Evolutionary conservation across 2,329 filamentous ascomycete species (phyloP).

Genomic region (Colletotrichum sidae): DNA sequence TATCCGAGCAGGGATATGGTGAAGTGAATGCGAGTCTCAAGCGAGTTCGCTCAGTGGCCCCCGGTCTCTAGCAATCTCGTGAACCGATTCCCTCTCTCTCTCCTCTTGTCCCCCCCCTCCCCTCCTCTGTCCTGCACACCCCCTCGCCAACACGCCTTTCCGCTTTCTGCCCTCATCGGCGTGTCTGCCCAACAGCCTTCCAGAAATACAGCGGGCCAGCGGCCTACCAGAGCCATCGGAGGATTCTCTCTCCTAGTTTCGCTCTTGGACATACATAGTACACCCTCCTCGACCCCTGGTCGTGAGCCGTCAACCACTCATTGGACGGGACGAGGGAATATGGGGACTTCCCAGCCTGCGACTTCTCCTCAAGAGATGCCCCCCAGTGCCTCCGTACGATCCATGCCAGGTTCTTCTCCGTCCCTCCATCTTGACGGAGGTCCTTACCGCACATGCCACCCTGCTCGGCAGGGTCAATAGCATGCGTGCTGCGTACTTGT

Average conservation of each 20-base stretch:
- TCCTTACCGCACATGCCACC: slow-evolving; percentile 36
- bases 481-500: not conserved
- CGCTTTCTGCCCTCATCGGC: slow-evolving; percentile 51
- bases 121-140: slow-evolving; percentile 38
- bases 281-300: slow-evolving; percentile 41
- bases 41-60: slow-evolving; percentile 45
- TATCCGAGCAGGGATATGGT: slow-evolving; percentile 35
- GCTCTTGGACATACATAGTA: slow-evolving; percentile 44
- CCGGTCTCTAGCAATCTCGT: slow-evolving; percentile 58
- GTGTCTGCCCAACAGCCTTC: slow-evolving; percentile 60
- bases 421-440: slow-evolving; percentile 49
- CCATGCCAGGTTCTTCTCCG: slow-evolving; percentile 41
- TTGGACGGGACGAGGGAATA: slow-evolving; percentile 40
- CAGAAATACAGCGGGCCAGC: slow-evolving; percentile 58
- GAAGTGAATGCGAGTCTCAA: slow-evolving; percentile 42
- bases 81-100: slow-evolving; percentile 54
- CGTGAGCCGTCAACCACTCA: slow-evolving; percentile 37
- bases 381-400: slow-evolving; percentile 44
- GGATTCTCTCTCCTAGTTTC: slow-evolving; percentile 59
- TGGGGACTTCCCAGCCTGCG: slow-evolving; percentile 37
- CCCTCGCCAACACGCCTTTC: slow-evolving; percentile 51
- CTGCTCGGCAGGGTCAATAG: slow-evolving; percentile 31
- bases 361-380: slow-evolving; percentile 35
- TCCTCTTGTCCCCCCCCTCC: slow-evolving; percentile 36
- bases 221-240: slow-evolving; percentile 54